These are phyloP conservation scores for Bryoerythrophyllum caledonicum DNA, from an alignment of 225 moss, liverwort and hornwort genomes.

Conservation along the genomic window DNA sequence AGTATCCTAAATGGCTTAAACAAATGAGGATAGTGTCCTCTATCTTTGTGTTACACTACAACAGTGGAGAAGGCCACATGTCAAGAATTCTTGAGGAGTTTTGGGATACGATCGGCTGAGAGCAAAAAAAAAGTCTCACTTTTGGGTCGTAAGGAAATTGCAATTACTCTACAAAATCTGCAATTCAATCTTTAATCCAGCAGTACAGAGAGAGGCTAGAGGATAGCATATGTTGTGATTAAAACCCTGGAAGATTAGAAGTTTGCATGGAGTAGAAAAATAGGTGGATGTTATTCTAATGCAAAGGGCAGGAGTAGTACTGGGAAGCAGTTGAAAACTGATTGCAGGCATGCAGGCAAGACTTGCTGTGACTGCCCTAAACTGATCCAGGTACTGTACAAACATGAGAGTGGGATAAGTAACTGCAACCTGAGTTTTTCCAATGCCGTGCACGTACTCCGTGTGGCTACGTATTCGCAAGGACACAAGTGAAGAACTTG, in stretches of 20 bases:
- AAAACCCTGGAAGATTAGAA: neutral
- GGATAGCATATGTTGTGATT: too few species aligned
- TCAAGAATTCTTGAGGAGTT: too few species aligned
- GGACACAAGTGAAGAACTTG: neutral
- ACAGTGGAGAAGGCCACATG: too few species aligned
- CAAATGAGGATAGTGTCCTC: too few species aligned
- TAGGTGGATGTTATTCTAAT: neutral
- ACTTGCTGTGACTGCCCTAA: neutral
- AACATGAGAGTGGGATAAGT: neutral
- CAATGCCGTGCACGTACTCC: neutral
- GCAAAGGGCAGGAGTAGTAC: neutral
- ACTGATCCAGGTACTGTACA: conserved; percentile 15
- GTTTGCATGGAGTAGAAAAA: neutral
- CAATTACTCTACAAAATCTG: too few species aligned
- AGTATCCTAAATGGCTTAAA: too few species aligned
- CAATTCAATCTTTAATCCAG: too few species aligned
- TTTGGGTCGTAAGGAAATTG: too few species aligned
- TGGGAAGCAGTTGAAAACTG: neutral
- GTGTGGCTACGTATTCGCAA: neutral
- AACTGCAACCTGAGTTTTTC: conserved; percentile 3
- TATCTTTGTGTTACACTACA: too few species aligned
- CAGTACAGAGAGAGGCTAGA: too few species aligned
- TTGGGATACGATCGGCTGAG: too few species aligned
- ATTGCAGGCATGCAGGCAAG: neutral
- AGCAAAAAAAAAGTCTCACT: too few species aligned